phyloP scores from a whole-genome alignment of 192 early-diverging fungal species.

The Podila clonocystis region DNA sequence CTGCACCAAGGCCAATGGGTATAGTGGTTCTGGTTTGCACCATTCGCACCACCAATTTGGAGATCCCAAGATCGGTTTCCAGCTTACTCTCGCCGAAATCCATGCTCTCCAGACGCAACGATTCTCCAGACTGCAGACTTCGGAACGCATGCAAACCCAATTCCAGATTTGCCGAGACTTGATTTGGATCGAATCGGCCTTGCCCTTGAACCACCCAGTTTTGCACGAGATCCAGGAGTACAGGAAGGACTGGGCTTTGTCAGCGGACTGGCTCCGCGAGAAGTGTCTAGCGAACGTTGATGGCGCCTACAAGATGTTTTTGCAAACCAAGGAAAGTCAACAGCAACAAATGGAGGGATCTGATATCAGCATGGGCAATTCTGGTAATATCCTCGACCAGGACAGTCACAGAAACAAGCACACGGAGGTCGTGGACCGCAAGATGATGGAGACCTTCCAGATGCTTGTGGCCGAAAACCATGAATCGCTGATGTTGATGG shows the following conservation, averaged over 20 bases:
- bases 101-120: constrained; percentile 46
- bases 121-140: constrained; percentile 26
- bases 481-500: constrained; percentile 53
- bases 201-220: constrained; percentile 47
- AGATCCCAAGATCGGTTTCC: constrained; percentile 21
- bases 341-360: neutral
- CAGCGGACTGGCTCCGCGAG: constrained; percentile 46
- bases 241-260: constrained; percentile 47
- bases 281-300: constrained; percentile 46
- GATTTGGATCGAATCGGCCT: constrained; percentile 43
- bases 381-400: too few relatives aligned
- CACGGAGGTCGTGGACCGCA: constrained; percentile 39
- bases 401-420: constrained; percentile 7
- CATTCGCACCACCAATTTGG: constrained; percentile 24
- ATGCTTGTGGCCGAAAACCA: constrained; percentile 51
- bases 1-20: constrained; percentile 14
- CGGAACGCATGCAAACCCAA: constrained; percentile 20
- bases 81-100: constrained; percentile 25
- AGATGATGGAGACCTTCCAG: constrained; percentile 53
- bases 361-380: neutral
- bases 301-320: constrained; percentile 47
- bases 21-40: constrained; percentile 8
- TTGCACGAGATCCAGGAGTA: constrained; percentile 50
- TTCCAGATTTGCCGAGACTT: constrained; percentile 43
- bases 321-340: constrained; percentile 32